Evolutionary conservation across 805 yeast species (phyloP), one percentile per base, ranked within the genome.

Genomic region (Hanseniaspora guilliermondii): DNA sequence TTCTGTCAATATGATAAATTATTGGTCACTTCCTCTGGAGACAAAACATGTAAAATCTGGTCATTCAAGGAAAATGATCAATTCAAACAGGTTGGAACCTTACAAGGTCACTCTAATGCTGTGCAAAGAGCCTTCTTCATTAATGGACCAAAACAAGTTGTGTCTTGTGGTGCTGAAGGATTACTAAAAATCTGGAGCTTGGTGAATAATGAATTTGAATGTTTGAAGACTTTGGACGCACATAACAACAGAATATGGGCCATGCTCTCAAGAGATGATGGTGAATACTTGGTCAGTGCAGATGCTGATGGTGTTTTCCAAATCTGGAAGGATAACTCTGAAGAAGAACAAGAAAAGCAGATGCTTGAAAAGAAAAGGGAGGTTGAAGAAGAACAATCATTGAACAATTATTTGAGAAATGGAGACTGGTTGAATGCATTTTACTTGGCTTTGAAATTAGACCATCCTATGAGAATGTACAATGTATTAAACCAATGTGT

Each of bases 221-320:
- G 87, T 63, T 68, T 83, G 21, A 80, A 82, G 56, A 91, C 97
- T 0, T 74, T 89, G 48, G 97, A 91, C 68, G 95, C 87, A 63
- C 99, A 93, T 65, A 87, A 82, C 57, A 93, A 91, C 67, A 80
- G 96, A 70, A 87, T 93, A 49, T 93, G 98, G 99, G 85, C 97
- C 0, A 67, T 93, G 53, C 80, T 84, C 55, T 71, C 76, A 1
- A 74, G 78, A 57, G 70, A 78, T 36, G 85, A 82, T 60, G 91
- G 94, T 25, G 76, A 76, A 17, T 75, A 76, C 56, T 75, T 93
- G 56, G 78, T 87, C 0, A 79, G 86, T 56, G 97, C 96, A 0
- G 97, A 93, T 68, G 97, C 96, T 1, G 97, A 93, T 68, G 96
- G 97, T 54, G 82, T 87, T 25, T 77, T 93, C 59, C 84, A 87